A percentile compares a stretch with the other conserved stretches of the same genome.
Conservation (phyloP, 208 protist species). For the Acanthamoeba healyi region DNA sequence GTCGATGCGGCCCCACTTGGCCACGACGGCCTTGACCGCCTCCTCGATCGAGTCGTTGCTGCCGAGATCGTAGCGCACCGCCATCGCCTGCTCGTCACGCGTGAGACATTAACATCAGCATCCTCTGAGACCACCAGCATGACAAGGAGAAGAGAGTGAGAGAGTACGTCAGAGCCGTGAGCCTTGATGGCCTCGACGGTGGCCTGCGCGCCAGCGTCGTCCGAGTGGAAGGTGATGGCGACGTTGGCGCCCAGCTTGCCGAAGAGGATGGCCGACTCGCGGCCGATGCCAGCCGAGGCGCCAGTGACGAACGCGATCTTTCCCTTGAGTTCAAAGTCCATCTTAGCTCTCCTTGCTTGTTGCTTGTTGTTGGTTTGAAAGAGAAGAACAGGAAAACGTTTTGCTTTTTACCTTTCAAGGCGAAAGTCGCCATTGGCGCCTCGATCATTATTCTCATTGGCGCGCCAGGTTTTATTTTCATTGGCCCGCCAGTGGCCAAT, state of each 20-base stretch:
- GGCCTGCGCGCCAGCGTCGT: not conserved
- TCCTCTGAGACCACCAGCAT: not conserved
- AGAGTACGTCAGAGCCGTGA: not conserved
- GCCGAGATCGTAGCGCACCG: not conserved
- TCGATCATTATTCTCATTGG: too few relatives aligned
- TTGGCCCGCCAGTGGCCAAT: too few relatives aligned
- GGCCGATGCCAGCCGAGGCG: not conserved
- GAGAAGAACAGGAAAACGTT: too few relatives aligned
- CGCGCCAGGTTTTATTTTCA: too few relatives aligned
- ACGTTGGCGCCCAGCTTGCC: not conserved
- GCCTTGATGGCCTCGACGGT: slow-evolving; percentile 8
- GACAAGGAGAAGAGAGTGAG: not conserved
- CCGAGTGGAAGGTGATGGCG: slow-evolving; percentile 12
- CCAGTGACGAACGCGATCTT: slow-evolving; percentile 34
- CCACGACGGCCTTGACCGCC: not conserved
- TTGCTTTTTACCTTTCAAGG: too few relatives aligned
- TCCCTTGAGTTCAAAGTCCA: slow-evolving; percentile 22
- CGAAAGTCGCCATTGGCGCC: too few relatives aligned
- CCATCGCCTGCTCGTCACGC: slow-evolving; percentile 3
- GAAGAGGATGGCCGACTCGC: not conserved
- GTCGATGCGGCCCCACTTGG: slow-evolving; percentile 39
- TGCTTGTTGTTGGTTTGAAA: too few relatives aligned
- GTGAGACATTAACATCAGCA: not conserved
- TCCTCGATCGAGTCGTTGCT: not conserved
- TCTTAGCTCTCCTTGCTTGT: too few relatives aligned